Evolutionary conservation across 2,329 filamentous ascomycete genomes (phyloP).

Genomic region (Pezicula rhizophila): DNA sequence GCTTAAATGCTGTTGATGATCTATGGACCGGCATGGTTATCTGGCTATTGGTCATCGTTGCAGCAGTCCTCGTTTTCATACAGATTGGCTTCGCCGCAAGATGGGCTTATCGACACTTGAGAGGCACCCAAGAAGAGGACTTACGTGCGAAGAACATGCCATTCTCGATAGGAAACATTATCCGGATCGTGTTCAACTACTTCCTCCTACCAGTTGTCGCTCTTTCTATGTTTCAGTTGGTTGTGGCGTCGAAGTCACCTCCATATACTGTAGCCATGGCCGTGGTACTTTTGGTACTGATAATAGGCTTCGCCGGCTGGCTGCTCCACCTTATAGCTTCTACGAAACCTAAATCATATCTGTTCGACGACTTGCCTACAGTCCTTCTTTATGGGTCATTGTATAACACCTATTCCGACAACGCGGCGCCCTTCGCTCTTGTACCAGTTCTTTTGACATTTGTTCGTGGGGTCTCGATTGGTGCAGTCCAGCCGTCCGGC

Average conservation of each 20-base stretch:
- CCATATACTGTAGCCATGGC: conserved; percentile 69
- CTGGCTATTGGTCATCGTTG: conserved; percentile 77
- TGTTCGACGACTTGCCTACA: conserved; percentile 90
- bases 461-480: conserved; percentile 82
- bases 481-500: conserved; percentile 85
- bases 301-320: conserved; percentile 72
- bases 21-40: conserved; percentile 93
- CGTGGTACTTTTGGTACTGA: conserved; percentile 63
- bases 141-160: conserved; percentile 86
- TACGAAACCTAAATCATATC: conserved; percentile 74
- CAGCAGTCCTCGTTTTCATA: conserved; percentile 57
- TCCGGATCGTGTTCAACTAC: conserved; percentile 88
- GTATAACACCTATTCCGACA: conserved; percentile 96
- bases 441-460: conserved; percentile 81
- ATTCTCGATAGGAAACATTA: conserved; percentile 71
- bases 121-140: conserved; percentile 74
- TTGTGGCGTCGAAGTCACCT: conserved; percentile 64
- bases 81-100: conserved; percentile 72
- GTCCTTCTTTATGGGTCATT: conserved; percentile 86
- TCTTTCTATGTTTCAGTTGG: conserved; percentile 85
- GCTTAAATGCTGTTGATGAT: conserved; percentile 69
- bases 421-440: conserved; percentile 82
- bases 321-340: conserved; percentile 73
- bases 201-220: conserved; percentile 83
- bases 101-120: conserved; percentile 69